Conservation (phyloP, 176 grass and related monocot genomes). For the Triticum monococcum region DNA sequence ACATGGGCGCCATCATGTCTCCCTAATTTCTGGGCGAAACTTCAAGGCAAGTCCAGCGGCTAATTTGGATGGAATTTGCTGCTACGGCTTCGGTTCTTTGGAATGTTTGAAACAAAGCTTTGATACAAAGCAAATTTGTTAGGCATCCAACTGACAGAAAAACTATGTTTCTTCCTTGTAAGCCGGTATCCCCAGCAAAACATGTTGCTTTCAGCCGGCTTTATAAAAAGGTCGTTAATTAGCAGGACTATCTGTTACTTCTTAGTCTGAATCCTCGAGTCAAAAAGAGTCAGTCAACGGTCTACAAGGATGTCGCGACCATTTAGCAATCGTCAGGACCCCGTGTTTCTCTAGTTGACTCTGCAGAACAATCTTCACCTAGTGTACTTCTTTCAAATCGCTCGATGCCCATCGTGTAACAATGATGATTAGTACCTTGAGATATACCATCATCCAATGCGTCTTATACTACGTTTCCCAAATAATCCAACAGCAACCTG, state of each 20-base stretch:
- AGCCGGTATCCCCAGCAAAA: no score
- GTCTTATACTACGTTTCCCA: not conserved
- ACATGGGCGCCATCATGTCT: no score
- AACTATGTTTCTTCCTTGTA: no score
- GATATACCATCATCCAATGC: not conserved
- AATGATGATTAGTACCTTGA: not conserved
- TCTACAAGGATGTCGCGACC: not conserved
- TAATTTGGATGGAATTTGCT: not conserved
- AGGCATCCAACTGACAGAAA: no score
- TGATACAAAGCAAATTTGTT: no score
- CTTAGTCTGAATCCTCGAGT: not conserved
- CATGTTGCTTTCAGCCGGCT: not conserved
- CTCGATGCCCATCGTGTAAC: not conserved
- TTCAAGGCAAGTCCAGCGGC: no score
- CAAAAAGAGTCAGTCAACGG: not conserved
- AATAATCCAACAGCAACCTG: not conserved
- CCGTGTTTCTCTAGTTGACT: not conserved
- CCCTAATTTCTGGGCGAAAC: no score
- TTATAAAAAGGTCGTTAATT: not conserved
- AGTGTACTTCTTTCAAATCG: not conserved
- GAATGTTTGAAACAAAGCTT: not conserved
- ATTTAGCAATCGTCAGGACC: not conserved
- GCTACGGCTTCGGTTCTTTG: no score
- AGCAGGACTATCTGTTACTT: not conserved
- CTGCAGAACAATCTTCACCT: not conserved